Percentiles rank a stretch among this genome's conserved stretches.
These are phyloP conservation scores for Clitopilus hobsonii DNA, from an alignment of 768 basidiomycete genomes.

Conservation along the genomic window DNA sequence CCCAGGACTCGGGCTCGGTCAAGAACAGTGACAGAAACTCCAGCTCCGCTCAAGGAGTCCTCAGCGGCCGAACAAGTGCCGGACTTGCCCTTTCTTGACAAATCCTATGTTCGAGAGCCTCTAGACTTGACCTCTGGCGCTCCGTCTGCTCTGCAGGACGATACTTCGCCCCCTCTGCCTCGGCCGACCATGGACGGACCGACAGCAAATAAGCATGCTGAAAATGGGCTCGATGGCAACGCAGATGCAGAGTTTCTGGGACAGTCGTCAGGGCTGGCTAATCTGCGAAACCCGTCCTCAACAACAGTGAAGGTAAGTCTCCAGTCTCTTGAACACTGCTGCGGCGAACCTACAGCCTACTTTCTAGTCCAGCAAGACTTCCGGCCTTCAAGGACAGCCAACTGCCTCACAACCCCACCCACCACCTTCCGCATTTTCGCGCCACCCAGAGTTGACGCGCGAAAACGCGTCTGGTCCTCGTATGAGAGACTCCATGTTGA, in stretches of 20 bases:
- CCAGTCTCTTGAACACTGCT: slow-evolving; percentile 16
- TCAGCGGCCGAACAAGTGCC: neutral
- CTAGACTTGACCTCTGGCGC: slow-evolving; percentile 8
- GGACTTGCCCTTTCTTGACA: slow-evolving; percentile 26
- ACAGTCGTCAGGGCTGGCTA: neutral
- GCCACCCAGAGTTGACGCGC: slow-evolving; percentile 39
- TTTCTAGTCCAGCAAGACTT: slow-evolving; percentile 14
- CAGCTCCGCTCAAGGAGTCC: slow-evolving; percentile 17
- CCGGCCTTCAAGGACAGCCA: slow-evolving; percentile 15
- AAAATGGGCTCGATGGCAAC: neutral
- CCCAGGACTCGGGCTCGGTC: slow-evolving; percentile 52
- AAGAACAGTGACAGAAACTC: slow-evolving; percentile 37
- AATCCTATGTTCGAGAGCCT: slow-evolving; percentile 20
- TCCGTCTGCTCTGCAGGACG: slow-evolving; percentile 7
- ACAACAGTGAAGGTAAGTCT: slow-evolving; percentile 28
- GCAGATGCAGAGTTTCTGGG: neutral
- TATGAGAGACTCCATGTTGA: slow-evolving; percentile 54
- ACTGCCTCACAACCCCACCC: slow-evolving; percentile 22
- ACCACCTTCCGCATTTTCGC: slow-evolving; percentile 43
- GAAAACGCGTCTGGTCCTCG: slow-evolving; percentile 25
- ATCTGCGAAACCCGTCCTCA: slow-evolving; percentile 3
- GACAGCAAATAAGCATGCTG: neutral
- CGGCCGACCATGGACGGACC: slow-evolving; percentile 15
- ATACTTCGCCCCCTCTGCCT: slow-evolving; percentile 21
- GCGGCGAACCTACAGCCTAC: slow-evolving; percentile 4